Conservation (phyloP, 352 stramenopile genomes). For the Globisporangium solare region DNA sequence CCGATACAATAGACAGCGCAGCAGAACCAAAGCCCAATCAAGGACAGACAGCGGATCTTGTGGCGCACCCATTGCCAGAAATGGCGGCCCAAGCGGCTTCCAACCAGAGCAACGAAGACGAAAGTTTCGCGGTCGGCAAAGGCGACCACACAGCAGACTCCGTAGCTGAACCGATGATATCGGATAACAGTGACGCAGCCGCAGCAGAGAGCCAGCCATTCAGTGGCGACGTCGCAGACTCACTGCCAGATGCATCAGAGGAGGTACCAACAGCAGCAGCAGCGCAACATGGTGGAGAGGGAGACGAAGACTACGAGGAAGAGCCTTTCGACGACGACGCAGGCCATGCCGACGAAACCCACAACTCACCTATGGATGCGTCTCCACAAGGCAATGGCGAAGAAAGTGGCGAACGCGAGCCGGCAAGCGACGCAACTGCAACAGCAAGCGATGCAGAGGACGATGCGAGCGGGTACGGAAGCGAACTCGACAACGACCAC, state of each 20-base stretch:
- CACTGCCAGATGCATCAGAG: not conserved
- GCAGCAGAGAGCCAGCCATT: not conserved
- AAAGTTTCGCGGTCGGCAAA: not conserved
- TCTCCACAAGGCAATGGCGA: not conserved
- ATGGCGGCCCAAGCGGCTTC: no score
- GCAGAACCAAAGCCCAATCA: no score
- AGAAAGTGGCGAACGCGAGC: not conserved
- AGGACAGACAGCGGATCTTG: no score
- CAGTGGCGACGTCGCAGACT: not conserved
- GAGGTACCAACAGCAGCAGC: not conserved
- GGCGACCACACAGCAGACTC: not conserved
- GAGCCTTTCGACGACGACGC: conserved; percentile 14
- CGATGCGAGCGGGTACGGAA: conserved; percentile 23
- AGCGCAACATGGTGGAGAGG: not conserved
- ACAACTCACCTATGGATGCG: not conserved
- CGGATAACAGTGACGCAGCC: not conserved
- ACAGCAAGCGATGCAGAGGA: not conserved
- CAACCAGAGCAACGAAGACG: no score
- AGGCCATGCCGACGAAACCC: not conserved
- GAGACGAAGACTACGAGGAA: conserved; percentile 10
- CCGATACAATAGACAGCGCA: no score
- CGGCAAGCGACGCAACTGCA: not conserved
- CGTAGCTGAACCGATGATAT: not conserved
- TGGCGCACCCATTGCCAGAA: no score
- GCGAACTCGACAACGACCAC: conserved; percentile 42